phyloP scores from a whole-genome alignment of 495 filamentous ascomycete species.

The Aspergillus saccharolyticus region DNA sequence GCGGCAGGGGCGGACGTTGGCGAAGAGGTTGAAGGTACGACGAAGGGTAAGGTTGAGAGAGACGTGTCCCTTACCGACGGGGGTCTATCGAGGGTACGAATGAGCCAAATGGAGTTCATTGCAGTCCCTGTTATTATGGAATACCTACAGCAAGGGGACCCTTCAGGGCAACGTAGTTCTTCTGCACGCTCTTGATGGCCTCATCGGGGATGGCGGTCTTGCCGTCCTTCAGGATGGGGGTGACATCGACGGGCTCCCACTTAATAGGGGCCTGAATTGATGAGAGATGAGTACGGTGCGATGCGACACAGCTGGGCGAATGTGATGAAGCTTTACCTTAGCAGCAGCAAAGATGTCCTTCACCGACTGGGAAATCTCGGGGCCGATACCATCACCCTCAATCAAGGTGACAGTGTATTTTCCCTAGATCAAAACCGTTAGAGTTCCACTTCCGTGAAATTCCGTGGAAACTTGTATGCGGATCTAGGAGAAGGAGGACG shows the following conservation, averaged over 20 bases:
- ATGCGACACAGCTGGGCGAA: slow-evolving; percentile 21
- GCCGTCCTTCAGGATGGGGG: slow-evolving; percentile 84
- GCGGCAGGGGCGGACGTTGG: slow-evolving; percentile 95
- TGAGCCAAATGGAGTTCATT: slow-evolving; percentile 16
- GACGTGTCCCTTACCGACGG: slow-evolving; percentile 97
- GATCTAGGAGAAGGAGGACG: background rate
- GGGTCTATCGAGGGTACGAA: slow-evolving; percentile 57
- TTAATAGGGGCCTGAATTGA: slow-evolving; percentile 78
- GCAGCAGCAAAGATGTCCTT: slow-evolving; percentile 97
- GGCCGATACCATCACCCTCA: slow-evolving; percentile 97
- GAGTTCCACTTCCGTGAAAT: background rate
- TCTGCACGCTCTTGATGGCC: slow-evolving; percentile 83
- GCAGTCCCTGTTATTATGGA: background rate
- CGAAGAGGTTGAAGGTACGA: slow-evolving; percentile 98
- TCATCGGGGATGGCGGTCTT: slow-evolving; percentile 86
- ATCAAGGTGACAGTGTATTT: slow-evolving; percentile 95
- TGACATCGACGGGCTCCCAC: slow-evolving; percentile 97
- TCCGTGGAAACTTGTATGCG: slow-evolving; percentile 7
- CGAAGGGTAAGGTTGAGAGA: slow-evolving; percentile 98
- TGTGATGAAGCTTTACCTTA: slow-evolving; percentile 53
- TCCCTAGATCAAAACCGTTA: slow-evolving; percentile 51
- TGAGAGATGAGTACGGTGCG: background rate
- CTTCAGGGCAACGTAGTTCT: slow-evolving; percentile 95
- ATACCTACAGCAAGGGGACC: slow-evolving; percentile 90
- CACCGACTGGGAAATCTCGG: slow-evolving; percentile 93